A percentile compares a stretch with the other conserved stretches of the same genome.
Conservation (phyloP, 352 stramenopile species). For the Stephanocyclus meneghinianus region DNA sequence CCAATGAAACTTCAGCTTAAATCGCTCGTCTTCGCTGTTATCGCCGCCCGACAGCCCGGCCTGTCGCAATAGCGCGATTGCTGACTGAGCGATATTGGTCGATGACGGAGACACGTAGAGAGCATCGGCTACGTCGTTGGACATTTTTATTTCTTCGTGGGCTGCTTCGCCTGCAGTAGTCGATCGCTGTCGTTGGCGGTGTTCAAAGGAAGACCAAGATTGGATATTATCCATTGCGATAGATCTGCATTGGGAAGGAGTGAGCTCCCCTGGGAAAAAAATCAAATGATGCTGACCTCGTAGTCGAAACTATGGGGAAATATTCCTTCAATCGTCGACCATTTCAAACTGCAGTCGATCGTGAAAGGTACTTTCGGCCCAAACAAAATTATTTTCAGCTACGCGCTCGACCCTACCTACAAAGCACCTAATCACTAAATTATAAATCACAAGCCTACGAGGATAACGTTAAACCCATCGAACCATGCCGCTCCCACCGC, state of each 20-base stretch:
- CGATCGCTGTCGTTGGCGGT: conserved; percentile 4
- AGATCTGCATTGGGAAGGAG: too few species aligned
- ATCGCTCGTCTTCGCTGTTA: conserved; percentile 24
- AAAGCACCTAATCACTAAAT: neutral
- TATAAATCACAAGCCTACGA: neutral
- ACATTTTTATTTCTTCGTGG: neutral
- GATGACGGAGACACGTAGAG: conserved; percentile 33
- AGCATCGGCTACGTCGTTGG: neutral
- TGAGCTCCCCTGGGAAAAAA: too few species aligned
- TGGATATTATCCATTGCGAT: conserved; percentile 33
- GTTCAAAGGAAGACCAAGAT: conserved; percentile 48
- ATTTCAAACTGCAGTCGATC: too few species aligned
- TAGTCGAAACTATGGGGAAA: too few species aligned
- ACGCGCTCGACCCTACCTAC: neutral
- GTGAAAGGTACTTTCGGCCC: too few species aligned
- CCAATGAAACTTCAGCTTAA: conserved; percentile 46
- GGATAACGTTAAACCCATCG: neutral
- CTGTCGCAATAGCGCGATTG: conserved; percentile 28
- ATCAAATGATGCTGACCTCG: neutral
- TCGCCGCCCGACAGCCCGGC: conserved; percentile 15
- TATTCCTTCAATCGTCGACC: too few species aligned
- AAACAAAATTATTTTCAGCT: neutral
- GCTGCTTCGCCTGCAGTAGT: neutral
- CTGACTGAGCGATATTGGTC: conserved; percentile 24
- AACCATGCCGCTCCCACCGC: conserved; percentile 13